Conservation (phyloP, 768 basidiomycete genomes). For the Mycena polygramma region DNA sequence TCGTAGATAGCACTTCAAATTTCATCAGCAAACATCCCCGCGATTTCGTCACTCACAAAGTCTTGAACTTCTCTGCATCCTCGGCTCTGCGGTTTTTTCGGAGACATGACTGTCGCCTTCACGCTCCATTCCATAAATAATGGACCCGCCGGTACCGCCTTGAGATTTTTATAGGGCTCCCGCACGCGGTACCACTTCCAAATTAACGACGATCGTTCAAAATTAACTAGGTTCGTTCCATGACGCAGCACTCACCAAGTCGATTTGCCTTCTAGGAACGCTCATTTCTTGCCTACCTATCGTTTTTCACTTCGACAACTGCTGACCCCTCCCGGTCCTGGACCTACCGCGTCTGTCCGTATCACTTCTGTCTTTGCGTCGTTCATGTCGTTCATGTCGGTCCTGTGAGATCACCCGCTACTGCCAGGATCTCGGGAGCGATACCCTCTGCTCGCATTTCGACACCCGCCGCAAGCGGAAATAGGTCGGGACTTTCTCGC, state of each 20-base stretch:
- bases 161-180: background rate
- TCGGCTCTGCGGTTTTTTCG: constrained; percentile 6
- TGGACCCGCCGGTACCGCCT: background rate
- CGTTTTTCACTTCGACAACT: too few relatives aligned
- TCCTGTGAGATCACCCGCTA: too few relatives aligned
- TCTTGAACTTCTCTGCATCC: background rate
- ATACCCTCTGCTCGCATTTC: background rate
- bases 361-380: background rate
- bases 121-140: constrained; percentile 13
- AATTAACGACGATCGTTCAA: too few relatives aligned
- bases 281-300: too few relatives aligned
- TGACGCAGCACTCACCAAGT: too few relatives aligned
- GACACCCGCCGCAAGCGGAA: constrained; percentile 18
- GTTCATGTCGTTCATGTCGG: background rate
- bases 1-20: constrained; percentile 15
- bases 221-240: too few relatives aligned
- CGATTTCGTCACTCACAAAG: background rate
- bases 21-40: background rate
- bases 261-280: too few relatives aligned
- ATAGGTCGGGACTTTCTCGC: constrained; percentile 37
- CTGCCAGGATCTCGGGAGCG: too few relatives aligned
- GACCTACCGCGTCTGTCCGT: background rate
- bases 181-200: background rate
- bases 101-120: background rate
- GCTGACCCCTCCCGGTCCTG: background rate